Evolutionary conservation across 306 rosid genomes (phyloP), one percentile per base, ranked within the genome.

Genomic region (Vigna reflexopilosa): DNA sequence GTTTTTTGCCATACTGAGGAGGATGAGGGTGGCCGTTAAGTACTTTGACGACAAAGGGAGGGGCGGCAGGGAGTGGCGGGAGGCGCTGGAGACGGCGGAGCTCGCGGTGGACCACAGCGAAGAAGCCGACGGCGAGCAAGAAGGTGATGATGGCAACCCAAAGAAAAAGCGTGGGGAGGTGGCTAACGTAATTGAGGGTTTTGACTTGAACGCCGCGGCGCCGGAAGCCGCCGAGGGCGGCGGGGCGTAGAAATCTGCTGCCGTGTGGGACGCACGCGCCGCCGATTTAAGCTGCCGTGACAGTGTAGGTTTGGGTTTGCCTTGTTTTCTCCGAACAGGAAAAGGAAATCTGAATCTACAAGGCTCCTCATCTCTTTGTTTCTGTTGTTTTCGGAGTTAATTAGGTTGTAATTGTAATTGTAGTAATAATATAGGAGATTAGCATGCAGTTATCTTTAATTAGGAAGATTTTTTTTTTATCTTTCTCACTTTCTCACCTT

Each of bases 21-120:
- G 97, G 87, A 92, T 92, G 93, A 85, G 85, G 58, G 84, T 42
- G 40, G 97, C 90, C 0, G 90, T 92, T 0, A 89, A 86, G 68
- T 92, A 92, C 82, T 90, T 90, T 3, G 88, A 83, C 24, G 79
- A 83, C 36, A 85, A 62, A 59, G 86, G 80, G 1, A 70, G 2
- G 16, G 79, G 79, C 1, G 76, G 83, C 42, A 74, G 67, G 50
- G 76, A 78, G 14, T 71, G 77, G 84, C 76, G 56, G 67, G 78
- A 45, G 85, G 81, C 73, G 40, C 81, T 67, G 8, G 86, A 66
- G 83, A 56, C 36, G 68, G 44, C 57, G 52, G 84, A 68, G 8
- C 40, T 63, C 74, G 10, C 40, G 26, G 57, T 51, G 24, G 81
- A 20, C 0, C 78, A 72, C 22, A 76, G 14, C n/a, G 47, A 15